These are phyloP conservation scores for Amaranthus palmeri DNA, from an alignment of 148 eudicot species.

Conservation along the genomic window DNA sequence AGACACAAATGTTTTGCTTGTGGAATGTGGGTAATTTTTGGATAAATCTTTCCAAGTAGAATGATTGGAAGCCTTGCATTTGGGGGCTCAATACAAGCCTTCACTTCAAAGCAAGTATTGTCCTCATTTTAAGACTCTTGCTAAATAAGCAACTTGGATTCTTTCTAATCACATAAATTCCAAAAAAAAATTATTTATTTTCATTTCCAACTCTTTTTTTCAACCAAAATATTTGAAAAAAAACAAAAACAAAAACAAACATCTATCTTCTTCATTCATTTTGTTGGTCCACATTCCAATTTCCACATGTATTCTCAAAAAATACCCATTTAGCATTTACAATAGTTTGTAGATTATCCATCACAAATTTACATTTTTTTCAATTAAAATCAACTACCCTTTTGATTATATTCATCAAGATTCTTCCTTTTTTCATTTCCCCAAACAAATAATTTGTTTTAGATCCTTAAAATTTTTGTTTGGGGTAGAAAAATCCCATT, in stretches of 20 bases:
- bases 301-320: neutral
- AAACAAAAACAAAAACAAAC: neutral
- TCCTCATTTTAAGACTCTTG: constrained; percentile 9
- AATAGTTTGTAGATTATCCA: neutral
- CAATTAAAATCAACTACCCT: neutral
- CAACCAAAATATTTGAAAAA: neutral
- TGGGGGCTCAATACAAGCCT: neutral
- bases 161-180: constrained; percentile 18
- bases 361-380: constrained; percentile 1
- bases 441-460: neutral
- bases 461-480: constrained; percentile 3
- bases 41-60: too few species aligned
- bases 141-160: constrained; percentile 21
- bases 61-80: constrained; percentile 1
- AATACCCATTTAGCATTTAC: neutral
- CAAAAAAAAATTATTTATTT: constrained; percentile 1
- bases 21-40: too few species aligned
- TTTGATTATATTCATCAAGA: neutral
- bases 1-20: too few species aligned
- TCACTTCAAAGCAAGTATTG: constrained; percentile 16
- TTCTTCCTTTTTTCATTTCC: too few species aligned
- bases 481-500: constrained; percentile 1
- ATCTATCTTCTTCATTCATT: constrained; percentile 1
- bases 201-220: neutral
- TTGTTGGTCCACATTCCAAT: constrained; percentile 1